Conservation (phyloP, 805 yeast species). For the Hermanozyma aechmeae region DNA sequence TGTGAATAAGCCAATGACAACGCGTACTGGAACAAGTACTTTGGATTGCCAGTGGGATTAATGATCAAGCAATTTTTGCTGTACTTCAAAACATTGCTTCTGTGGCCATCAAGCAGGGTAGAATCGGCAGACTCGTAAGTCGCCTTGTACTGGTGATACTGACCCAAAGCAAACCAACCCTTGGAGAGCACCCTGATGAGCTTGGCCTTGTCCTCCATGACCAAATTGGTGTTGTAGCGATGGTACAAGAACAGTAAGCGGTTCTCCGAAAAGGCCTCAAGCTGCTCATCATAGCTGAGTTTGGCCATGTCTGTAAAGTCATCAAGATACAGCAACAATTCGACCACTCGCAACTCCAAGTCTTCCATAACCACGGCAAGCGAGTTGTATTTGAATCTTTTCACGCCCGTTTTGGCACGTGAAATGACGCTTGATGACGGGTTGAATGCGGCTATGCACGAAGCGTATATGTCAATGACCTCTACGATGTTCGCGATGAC, state of each 20-base stretch:
- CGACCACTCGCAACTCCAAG: constrained; percentile 9
- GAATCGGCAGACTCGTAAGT: constrained; percentile 16
- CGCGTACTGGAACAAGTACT: constrained; percentile 9
- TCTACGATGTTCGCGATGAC: constrained; percentile 21
- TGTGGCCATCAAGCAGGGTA: constrained; percentile 10
- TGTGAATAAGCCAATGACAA: background rate
- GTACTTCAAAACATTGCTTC: constrained; percentile 10
- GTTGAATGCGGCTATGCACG: constrained; percentile 24
- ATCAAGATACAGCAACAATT: constrained; percentile 17
- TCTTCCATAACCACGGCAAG: constrained; percentile 12
- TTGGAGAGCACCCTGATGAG: constrained; percentile 19
- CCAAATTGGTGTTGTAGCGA: constrained; percentile 23
- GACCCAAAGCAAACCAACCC: constrained; percentile 31
- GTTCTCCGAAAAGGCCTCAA: constrained; percentile 5
- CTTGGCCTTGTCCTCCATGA: constrained; percentile 16
- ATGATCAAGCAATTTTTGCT: constrained; percentile 28
- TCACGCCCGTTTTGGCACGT: constrained; percentile 3
- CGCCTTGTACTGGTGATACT: constrained; percentile 18
- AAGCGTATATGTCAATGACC: constrained; percentile 23
- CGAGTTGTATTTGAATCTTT: constrained; percentile 18
- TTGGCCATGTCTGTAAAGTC: constrained; percentile 14
- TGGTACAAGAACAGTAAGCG: constrained; percentile 26
- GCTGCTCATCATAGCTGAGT: constrained; percentile 19
- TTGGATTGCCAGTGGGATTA: constrained; percentile 23
- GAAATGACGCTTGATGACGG: constrained; percentile 21